phyloP scores from a whole-genome alignment of 2,329 filamentous ascomycete genomes.

The Fusarium euwallaceae region DNA sequence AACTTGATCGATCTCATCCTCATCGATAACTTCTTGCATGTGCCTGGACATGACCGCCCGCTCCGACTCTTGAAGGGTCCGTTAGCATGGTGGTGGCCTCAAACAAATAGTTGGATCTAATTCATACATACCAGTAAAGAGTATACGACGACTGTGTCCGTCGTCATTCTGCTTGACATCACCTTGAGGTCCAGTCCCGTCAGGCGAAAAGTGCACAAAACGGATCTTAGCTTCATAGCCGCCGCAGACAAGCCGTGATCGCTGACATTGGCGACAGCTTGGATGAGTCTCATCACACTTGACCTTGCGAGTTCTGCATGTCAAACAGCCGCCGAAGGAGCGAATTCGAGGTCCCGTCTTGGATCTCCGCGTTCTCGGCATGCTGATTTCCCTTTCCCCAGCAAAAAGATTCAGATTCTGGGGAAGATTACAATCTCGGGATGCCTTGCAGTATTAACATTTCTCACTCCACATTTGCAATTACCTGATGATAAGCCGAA shows the following conservation, averaged over 20 bases:
- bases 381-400: not conserved
- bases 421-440: not conserved
- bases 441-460: not conserved
- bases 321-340: not conserved
- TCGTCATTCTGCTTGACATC: not conserved
- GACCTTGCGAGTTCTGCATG: not conserved
- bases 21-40: not conserved
- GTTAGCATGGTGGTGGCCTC: not conserved
- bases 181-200: not conserved
- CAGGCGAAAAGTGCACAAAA: not conserved
- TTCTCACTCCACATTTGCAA: not conserved
- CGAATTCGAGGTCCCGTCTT: not conserved
- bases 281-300: not conserved
- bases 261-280: not conserved
- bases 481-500: not conserved
- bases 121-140: not conserved
- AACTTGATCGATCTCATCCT: not conserved
- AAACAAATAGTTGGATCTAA: not conserved
- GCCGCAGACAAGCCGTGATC: not conserved
- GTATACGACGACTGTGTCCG: not conserved
- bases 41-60: not conserved
- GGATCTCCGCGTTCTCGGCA: not conserved
- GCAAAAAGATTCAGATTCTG: not conserved
- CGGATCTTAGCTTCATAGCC: not conserved
- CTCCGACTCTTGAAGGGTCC: not conserved